Conservation (phyloP, 1,284 basidiomycete genomes). For the Uromyces viciae-fabae region DNA sequence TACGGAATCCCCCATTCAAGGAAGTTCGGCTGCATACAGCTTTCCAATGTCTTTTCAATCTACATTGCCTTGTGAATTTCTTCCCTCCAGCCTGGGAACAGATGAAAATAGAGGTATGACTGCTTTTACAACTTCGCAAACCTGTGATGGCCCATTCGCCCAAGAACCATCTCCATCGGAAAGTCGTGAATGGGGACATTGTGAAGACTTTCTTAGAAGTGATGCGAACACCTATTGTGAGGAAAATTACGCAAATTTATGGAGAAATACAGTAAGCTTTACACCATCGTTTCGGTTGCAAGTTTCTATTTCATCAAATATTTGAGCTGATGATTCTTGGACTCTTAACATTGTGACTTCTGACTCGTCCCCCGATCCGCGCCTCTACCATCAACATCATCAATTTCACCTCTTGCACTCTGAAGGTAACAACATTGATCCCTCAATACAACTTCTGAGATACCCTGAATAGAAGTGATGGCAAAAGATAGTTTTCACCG, state of each 20-base stretch:
- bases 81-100: neutral
- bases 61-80: neutral
- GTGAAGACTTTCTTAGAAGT: conserved; percentile 4
- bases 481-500: no score
- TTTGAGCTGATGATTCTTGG: no score
- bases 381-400: no score
- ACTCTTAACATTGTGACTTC: no score
- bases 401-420: no score
- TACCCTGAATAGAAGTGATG: no score
- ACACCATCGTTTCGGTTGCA: no score
- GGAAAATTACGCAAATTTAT: conserved; percentile 1
- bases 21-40: neutral
- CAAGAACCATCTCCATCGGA: neutral
- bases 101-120: neutral
- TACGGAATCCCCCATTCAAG: neutral
- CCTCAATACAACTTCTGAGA: no score
- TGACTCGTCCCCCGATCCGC: no score
- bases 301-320: no score
- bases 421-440: no score
- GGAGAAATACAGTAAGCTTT: neutral
- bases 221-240: neutral
- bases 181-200: neutral
- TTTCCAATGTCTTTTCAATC: neutral
- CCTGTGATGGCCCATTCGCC: neutral
- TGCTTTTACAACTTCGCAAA: neutral